A percentile compares a stretch with the other conserved stretches of the same genome.
Conservation (phyloP, 2,329 filamentous ascomycete genomes). For the Drechslera avenae region DNA sequence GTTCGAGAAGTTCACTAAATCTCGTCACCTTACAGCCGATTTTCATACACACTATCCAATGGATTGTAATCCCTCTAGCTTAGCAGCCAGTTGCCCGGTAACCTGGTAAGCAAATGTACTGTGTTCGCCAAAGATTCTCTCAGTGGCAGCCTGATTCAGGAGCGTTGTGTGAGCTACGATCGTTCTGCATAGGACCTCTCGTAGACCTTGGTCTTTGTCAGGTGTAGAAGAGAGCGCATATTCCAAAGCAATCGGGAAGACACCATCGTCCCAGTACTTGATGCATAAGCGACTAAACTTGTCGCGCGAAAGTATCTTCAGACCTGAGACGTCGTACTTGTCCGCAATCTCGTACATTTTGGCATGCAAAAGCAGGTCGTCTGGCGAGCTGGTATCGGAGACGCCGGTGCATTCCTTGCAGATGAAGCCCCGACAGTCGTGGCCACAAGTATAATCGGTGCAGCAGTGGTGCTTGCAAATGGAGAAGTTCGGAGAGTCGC, state of each 20-base stretch:
- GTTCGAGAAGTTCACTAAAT: too few relatives aligned
- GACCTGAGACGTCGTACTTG: constrained; percentile 14
- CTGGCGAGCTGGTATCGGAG: not conserved
- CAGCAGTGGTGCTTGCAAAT: not conserved
- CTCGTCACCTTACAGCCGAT: too few relatives aligned
- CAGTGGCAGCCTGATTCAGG: not conserved
- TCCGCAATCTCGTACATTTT: constrained; percentile 15
- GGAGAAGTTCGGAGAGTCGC: not conserved
- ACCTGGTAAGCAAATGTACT: not conserved
- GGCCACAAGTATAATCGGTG: rapidly evolving
- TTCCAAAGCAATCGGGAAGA: not conserved
- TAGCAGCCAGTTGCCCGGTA: not conserved
- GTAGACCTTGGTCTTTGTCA: not conserved
- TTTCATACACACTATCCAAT: too few relatives aligned
- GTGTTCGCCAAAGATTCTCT: not conserved
- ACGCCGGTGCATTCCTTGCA: not conserved
- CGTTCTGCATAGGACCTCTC: not conserved
- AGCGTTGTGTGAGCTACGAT: not conserved
- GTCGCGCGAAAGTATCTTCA: constrained; percentile 6
- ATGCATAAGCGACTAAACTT: constrained; percentile 11
- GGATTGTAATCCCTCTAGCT: not conserved
- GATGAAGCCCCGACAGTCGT: not conserved
- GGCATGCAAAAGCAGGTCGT: not conserved
- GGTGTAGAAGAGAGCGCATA: not conserved
- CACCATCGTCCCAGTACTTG: not conserved